Evolutionary conservation across 2,329 filamentous ascomycete genomes (phyloP).

Genomic region (Penicillium sp.): DNA sequence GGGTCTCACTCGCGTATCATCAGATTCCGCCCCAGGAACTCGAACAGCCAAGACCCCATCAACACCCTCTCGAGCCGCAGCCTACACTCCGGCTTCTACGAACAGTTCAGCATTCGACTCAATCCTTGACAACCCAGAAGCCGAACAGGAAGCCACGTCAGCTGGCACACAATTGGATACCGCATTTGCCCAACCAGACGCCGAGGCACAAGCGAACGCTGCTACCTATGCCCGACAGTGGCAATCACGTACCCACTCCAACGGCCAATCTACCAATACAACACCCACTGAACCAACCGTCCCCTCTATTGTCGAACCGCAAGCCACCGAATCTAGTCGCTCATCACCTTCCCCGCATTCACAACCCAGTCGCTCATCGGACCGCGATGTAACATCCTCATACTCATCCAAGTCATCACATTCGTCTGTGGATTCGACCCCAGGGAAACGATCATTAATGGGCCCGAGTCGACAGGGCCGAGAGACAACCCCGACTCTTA

Average conservation of each 20-base stretch:
- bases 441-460: slow-evolving; percentile 35
- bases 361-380: slow-evolving; percentile 45
- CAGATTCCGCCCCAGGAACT: slow-evolving; percentile 33
- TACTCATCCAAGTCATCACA: slow-evolving; percentile 13
- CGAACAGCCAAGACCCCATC: slow-evolving; percentile 50
- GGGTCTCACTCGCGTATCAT: slow-evolving; percentile 37
- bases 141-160: slow-evolving; percentile 11
- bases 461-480: slow-evolving; percentile 30
- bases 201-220: slow-evolving; percentile 28
- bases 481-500: slow-evolving; percentile 55
- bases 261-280: slow-evolving; percentile 56
- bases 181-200: slow-evolving; percentile 29
- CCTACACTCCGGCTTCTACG: slow-evolving; percentile 19
- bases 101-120: slow-evolving; percentile 30
- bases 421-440: slow-evolving; percentile 48
- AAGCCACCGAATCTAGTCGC: slow-evolving; percentile 48
- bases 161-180: slow-evolving; percentile 21
- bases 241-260: slow-evolving; percentile 58
- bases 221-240: slow-evolving; percentile 50
- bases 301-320: slow-evolving; percentile 65
- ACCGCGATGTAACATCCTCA: slow-evolving; percentile 42
- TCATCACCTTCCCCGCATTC: slow-evolving; percentile 26
- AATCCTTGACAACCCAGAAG: slow-evolving; percentile 29
- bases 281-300: slow-evolving; percentile 51
- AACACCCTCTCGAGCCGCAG: slow-evolving; percentile 23